Base-by-base conservation (phyloP, 2,329 filamentous ascomycete genomes). In the Neurospora crassa region DNA sequence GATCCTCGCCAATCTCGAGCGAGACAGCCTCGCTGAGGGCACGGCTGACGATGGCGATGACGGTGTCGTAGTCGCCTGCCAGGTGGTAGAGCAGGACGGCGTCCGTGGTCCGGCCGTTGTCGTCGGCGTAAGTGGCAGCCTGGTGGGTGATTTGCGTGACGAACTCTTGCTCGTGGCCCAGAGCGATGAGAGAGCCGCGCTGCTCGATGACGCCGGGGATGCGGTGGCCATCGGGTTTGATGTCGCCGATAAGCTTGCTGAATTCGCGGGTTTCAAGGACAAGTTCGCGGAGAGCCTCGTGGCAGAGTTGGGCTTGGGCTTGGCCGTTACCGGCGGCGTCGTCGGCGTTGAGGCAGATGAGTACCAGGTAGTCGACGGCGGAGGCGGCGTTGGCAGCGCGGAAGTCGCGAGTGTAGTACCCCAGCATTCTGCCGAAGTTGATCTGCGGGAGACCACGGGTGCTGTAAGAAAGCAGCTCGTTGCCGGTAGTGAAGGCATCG, bases 221-320 rank as follows among this genome's bases (percentile, higher is more conserved):
- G 72, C 94, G 91, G 73, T 89, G 90, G 29, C 96, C 96, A 78
- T 98, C 93, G 1, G 89, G 88, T 72, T 90, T 88, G 76, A 99
- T 94, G 79, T 99, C 96, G 70, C 96, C 96, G 68, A 99, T 89
- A 16, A 99, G 85, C 78, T 93, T 92, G 78, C 94, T 95, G 81
- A 98, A 99, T 79, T 99, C 96, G 75, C 95, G 90, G 24, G 94
- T 97, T 82, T 99, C 96, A n/a, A 99, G 86, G 37, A 97, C 94
- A 71, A 98, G 89, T 81, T 98, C 96, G 43, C 94, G 92, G 71
- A 99, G 85, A 7, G 94, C 95, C 80, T 97, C 93, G 80, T 97
- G 93, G 81, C 95, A 98, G 45, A 97, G 88, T 68, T 88, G 89
- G 70, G 90, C 88, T 79, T 97, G 95, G 63, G 91, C 90, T 91